phyloP scores from a whole-genome alignment of 176 grass and related monocot genomes.

The Thinopyrum elongatum region DNA sequence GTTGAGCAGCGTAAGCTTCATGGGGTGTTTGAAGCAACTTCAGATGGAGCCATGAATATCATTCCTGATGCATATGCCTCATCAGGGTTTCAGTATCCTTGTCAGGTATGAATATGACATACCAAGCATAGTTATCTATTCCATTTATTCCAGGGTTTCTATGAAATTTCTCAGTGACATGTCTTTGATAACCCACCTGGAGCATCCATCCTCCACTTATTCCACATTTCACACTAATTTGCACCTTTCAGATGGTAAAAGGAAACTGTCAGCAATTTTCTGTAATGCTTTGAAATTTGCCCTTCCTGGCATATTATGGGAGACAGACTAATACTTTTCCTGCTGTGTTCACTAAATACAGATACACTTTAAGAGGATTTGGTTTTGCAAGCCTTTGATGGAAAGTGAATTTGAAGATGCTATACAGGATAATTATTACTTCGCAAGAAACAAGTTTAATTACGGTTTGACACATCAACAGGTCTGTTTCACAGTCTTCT shows the following conservation, averaged over 20 bases:
- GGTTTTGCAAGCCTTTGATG: slow-evolving; percentile 56
- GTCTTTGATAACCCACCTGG: not conserved
- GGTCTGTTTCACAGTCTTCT: slow-evolving; percentile 32
- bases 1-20: slow-evolving; percentile 47
- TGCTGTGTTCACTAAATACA: slow-evolving; percentile 29
- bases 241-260: not conserved
- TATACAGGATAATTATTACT: slow-evolving; percentile 30
- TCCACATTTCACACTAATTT: not conserved
- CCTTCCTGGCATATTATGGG: not conserved
- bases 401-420: slow-evolving; percentile 41
- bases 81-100: slow-evolving; percentile 37
- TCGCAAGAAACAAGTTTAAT: slow-evolving; percentile 23
- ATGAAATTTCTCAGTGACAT: not conserved
- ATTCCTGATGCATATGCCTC: slow-evolving; percentile 52
- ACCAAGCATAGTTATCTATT: not conserved
- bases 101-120: slow-evolving; percentile 42
- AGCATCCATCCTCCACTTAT: not conserved
- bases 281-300: not conserved
- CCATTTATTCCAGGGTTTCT: not conserved
- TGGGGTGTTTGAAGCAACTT: slow-evolving; percentile 71
- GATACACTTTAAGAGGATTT: slow-evolving; percentile 60
- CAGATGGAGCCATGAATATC: slow-evolving; percentile 56
- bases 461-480: slow-evolving; percentile 47
- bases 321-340: not conserved
- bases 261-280: not conserved